phyloP scores from a whole-genome alignment of 768 basidiomycete genomes.

The Pleurotus pulmonarius region DNA sequence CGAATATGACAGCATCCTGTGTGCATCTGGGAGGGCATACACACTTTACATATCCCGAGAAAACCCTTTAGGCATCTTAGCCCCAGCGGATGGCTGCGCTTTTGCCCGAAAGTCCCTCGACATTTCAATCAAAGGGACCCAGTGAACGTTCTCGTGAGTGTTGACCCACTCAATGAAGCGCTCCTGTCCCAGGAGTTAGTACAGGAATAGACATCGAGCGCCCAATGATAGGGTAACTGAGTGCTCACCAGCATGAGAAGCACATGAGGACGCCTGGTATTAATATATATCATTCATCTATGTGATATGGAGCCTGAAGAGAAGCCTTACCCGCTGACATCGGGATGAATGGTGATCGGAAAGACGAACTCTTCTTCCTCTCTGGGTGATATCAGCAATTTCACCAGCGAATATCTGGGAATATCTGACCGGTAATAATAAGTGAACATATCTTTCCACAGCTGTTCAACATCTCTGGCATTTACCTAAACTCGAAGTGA shows the following conservation, averaged over 20 bases:
- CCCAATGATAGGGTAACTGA: too few species aligned
- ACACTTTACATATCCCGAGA: slow-evolving; percentile 5
- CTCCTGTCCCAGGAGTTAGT: slow-evolving; percentile 33
- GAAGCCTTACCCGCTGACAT: slow-evolving; percentile 57
- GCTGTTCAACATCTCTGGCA: slow-evolving; percentile 57
- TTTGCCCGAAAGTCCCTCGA: slow-evolving; percentile 56
- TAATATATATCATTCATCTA: not conserved
- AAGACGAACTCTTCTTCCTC: slow-evolving; percentile 68
- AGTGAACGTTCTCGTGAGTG: slow-evolving; percentile 63
- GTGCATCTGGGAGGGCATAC: not conserved
- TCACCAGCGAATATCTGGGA: not conserved
- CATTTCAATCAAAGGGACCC: slow-evolving; percentile 71
- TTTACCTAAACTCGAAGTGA: slow-evolving; percentile 43
- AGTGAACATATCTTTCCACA: slow-evolving; percentile 75
- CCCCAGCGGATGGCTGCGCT: slow-evolving; percentile 42
- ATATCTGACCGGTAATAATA: slow-evolving; percentile 54
- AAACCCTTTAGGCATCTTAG: slow-evolving; percentile 53
- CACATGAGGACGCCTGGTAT: slow-evolving; percentile 57
- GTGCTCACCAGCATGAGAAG: slow-evolving; percentile 61
- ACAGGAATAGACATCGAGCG: too few species aligned
- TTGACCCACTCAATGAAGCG: slow-evolving; percentile 76
- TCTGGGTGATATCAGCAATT: slow-evolving; percentile 22
- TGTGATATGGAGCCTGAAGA: slow-evolving; percentile 4
- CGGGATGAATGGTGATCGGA: slow-evolving; percentile 76
- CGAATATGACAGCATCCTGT: not conserved